Base-by-base conservation (phyloP, 2,329 filamentous ascomycete species). In the Ilyonectria mors-panacis region DNA sequence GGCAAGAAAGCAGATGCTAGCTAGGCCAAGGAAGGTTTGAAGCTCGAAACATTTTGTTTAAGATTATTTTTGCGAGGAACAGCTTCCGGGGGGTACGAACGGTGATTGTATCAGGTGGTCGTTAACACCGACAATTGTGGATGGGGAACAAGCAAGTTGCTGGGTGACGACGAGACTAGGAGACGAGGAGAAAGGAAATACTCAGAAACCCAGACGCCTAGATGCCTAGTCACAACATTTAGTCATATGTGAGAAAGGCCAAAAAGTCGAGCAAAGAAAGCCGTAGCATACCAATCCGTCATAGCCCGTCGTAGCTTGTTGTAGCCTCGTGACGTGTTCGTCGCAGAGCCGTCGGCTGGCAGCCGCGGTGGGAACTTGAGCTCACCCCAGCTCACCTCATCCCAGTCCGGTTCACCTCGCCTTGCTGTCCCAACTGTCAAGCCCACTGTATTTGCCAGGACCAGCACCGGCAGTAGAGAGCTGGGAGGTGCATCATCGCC, bases 241-340 rank as follows among this genome's bases (percentile, higher is more conserved):
- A 51, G 50, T 56, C 51, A 60, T 65, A 57, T 42, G 47, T 33
- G 33, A 54, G 39, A 57, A 60, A 56, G 48, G 33, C 23, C 28
- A 44, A 63, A 50, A 54, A 44, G 33, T 45, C 26, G 35, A 65
- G 19, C n/a, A 56, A 47, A 51, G 50, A 63, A 63, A 21, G 42
- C 26, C n/a, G 26, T 56, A 30, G 50, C 44, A 60, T 55, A 9
- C 50, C 35, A 8, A 19, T 35, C 50, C n/a, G 30, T 35, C 23
- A 30, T 45, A 33, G 45, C 9, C 30, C 39, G 47, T 63, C 54
- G 58, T 58, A 63, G 48, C 48, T 51, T 33, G 53, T 42, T 12
- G 39, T 53, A 65, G 63, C 63, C 57, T 65, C 59, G 70, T 74
- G 72, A 73, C 72, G 70, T 74, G 72, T 72, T 68, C 72, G 35